Percentiles rank a stretch among this genome's conserved stretches.
Evolutionary conservation across 2,329 filamentous ascomycete species (phyloP).

Genomic region (Chaetomiaceae sp.): DNA sequence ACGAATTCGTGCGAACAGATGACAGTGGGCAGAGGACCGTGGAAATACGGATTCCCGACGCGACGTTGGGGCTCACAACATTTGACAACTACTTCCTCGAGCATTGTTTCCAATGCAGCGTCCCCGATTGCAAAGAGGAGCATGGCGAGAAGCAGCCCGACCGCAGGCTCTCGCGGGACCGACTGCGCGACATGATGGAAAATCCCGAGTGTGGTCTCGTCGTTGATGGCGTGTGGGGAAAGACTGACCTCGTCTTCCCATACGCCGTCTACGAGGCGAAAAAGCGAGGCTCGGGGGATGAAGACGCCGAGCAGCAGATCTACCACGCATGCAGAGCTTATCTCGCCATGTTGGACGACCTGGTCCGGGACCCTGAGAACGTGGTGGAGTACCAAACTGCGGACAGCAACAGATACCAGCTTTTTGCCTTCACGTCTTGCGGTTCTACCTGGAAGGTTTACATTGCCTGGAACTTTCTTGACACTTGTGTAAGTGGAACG

Average conservation of each 20-base stretch:
- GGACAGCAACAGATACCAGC: constrained; percentile 1
- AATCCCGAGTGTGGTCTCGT: neutral
- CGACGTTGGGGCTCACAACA: neutral
- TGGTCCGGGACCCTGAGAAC: constrained; percentile 3
- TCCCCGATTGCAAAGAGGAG: neutral
- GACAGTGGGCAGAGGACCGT: neutral
- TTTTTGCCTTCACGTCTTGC: constrained; percentile 3
- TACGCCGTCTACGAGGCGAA: constrained; percentile 2
- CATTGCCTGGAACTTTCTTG: neutral
- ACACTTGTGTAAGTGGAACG: neutral
- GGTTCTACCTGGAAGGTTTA: constrained; percentile 1
- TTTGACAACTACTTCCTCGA: neutral
- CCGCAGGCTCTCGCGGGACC: neutral
- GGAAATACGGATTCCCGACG: neutral
- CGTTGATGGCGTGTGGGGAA: constrained; percentile 2
- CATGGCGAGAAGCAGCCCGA: neutral
- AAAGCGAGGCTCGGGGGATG: neutral
- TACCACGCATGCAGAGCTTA: neutral
- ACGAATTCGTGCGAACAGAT: neutral
- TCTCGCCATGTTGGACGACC: constrained; percentile 4
- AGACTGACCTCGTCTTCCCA: constrained; percentile 1
- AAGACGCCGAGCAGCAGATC: neutral
- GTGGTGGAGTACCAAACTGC: constrained; percentile 1
- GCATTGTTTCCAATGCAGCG: neutral
- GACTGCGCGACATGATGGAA: neutral